A percentile compares a stretch with the other conserved stretches of the same genome.
These are phyloP conservation scores for Debaryomyces sp. DNA, from an alignment of 1,139 yeast species.

Conservation along the genomic window DNA sequence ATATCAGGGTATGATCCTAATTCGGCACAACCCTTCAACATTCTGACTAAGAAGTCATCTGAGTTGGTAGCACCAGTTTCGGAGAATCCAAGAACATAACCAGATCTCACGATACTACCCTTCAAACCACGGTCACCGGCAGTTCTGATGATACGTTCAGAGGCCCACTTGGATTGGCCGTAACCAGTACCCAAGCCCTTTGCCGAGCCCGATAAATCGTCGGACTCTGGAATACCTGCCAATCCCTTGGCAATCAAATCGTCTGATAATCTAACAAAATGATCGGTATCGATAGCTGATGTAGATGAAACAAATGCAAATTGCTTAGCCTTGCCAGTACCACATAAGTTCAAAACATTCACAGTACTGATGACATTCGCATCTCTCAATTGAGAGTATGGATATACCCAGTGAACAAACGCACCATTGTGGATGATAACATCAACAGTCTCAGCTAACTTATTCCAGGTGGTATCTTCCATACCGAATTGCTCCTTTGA, in stretches of 20 bases:
- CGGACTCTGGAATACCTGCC: slow-evolving; percentile 77
- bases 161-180: slow-evolving; percentile 98
- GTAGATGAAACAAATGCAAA: slow-evolving; percentile 96
- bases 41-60: slow-evolving; percentile 91
- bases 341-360: slow-evolving; percentile 80
- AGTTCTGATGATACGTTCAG: slow-evolving; percentile 81
- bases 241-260: slow-evolving; percentile 63
- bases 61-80: slow-evolving; percentile 87
- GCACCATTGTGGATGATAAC: slow-evolving; percentile 96
- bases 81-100: slow-evolving; percentile 90
- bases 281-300: slow-evolving; percentile 83
- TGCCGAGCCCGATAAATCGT: slow-evolving; percentile 79
- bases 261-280: slow-evolving; percentile 79
- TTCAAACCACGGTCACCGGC: slow-evolving; percentile 87
- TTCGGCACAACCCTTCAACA: slow-evolving; percentile 93
- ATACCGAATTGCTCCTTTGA: slow-evolving; percentile 74
- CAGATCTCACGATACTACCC: slow-evolving; percentile 93
- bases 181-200: slow-evolving; percentile 87
- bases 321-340: slow-evolving; percentile 78
- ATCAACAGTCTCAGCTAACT: slow-evolving; percentile 64
- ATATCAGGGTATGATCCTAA: slow-evolving; percentile 85
- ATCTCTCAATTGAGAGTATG: slow-evolving; percentile 85
- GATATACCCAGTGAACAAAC: slow-evolving; percentile 97
- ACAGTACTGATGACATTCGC: slow-evolving; percentile 91
- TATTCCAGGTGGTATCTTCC: slow-evolving; percentile 55